phyloP scores from a whole-genome alignment of 495 filamentous ascomycete species.

The Staphylotrichum tortipilum region DNA sequence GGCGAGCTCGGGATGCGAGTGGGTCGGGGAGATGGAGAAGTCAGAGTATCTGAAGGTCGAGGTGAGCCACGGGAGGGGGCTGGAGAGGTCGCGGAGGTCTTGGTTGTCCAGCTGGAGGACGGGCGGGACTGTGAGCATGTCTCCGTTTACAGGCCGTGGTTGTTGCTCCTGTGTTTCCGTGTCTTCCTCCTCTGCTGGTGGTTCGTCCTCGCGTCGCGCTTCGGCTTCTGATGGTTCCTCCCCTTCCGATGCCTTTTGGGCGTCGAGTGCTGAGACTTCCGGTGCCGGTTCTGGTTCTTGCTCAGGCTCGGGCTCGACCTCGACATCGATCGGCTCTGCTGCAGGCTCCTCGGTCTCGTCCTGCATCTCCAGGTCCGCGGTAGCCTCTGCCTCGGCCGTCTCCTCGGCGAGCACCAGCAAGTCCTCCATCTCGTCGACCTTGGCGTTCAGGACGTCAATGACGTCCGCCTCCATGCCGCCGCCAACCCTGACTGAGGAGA shows the following conservation, averaged over 20 bases:
- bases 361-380: neutral
- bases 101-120: neutral
- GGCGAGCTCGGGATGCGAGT: conserved; percentile 7
- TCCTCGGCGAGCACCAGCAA: conserved; percentile 16
- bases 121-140: neutral
- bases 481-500: conserved; percentile 19
- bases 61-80: conserved; percentile 2
- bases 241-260: neutral
- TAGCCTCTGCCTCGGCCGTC: conserved; percentile 5
- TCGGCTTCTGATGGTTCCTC: neutral
- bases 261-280: neutral
- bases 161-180: neutral
- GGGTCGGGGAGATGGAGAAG: conserved; percentile 1
- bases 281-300: neutral
- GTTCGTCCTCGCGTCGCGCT: too few species aligned
- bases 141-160: neutral
- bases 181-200: too few species aligned
- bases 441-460: conserved; percentile 30
- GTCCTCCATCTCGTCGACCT: conserved; percentile 41
- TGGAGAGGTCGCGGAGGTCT: neutral
- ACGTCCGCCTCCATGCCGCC: conserved; percentile 19
- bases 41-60: conserved; percentile 4
- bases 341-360: neutral
- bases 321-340: neutral
- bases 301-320: neutral